Percentiles rank a stretch among this genome's conserved stretches.
Evolutionary conservation across 345 rosid species (phyloP).

Genomic region (Corchorus olitorius): DNA sequence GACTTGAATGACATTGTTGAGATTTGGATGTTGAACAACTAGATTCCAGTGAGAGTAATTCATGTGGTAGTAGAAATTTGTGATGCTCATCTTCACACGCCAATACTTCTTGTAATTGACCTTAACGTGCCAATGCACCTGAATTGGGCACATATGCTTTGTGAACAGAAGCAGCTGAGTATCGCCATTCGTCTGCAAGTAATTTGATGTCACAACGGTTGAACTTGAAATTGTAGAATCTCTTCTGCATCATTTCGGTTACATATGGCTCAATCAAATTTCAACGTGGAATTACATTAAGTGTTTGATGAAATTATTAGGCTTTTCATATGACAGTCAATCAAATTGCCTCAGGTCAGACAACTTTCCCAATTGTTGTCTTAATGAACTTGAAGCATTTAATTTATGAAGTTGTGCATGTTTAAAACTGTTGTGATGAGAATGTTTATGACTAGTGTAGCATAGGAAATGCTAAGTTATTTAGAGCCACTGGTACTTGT

Average conservation of each 20-base stretch:
- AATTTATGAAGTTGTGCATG: background rate
- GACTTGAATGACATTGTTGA: constrained; percentile 51
- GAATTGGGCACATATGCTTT: constrained; percentile 68
- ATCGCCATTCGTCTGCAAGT: constrained; percentile 24
- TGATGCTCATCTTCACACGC: constrained; percentile 68
- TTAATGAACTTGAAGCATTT: background rate
- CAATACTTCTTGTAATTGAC: constrained; percentile 64
- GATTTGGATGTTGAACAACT: constrained; percentile 69
- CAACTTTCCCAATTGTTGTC: background rate
- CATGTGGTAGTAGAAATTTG: constrained; percentile 66
- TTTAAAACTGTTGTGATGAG: background rate
- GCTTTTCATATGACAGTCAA: background rate
- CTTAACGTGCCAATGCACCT: constrained; percentile 77
- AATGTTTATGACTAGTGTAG: background rate
- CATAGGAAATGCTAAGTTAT: background rate
- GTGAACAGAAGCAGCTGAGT: constrained; percentile 62
- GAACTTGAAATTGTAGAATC: constrained; percentile 43
- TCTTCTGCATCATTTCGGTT: constrained; percentile 30
- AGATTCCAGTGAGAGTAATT: constrained; percentile 74
- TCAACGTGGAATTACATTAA: background rate
- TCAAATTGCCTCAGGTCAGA: too few relatives aligned
- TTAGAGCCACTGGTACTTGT: background rate
- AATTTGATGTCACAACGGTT: constrained; percentile 30
- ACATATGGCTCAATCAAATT: background rate
- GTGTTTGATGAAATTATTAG: too few relatives aligned